Evolutionary conservation across 805 yeast genomes (phyloP), one percentile per base, ranked within the genome.

Genomic region (Naumovozyma baii): DNA sequence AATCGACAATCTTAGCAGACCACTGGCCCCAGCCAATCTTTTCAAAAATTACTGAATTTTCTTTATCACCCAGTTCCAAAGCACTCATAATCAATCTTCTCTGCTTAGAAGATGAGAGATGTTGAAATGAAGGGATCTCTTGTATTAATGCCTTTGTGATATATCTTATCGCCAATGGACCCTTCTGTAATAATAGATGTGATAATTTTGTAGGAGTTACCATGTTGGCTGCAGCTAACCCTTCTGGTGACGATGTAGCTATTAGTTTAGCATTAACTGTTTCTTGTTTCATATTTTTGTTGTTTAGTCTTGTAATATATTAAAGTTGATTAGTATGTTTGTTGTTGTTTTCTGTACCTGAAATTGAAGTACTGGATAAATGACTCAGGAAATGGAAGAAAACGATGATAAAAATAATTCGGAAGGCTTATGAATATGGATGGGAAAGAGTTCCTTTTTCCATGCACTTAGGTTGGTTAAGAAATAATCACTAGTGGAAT

Each of bases 1-100:
- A 42, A n/a, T 61, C 57, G 15, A 64, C 75, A 36, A 67, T 64
- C 50, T 78, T 72, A 2, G 88, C 94, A 18, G 57, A 47, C 97
- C 97, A 88, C 59, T 88, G 94, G 43, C 97, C 97, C 97, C 97
- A 88, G 17, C 96, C 96, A 25, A 88, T 86, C 63, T 88, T 88
- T 54, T 86, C 94, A 63, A 88, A 88, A 13, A 81, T 74, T 33
- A 83, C 79, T 4, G 64, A 57, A 34, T 65, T 55, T 5, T 58
- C 58, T 42, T 72, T 70, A 40, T 75, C 79, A 8, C 83, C 82
- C 47, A 75, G 73, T 50, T 86, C 95, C 63, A 88, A 72, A 31
- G 88, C 92, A 12, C 87, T 78, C 80, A 88, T 88, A 22, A 88
- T 88, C 41, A 88, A 71, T 43, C 96, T 70, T 55, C 96, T 73